Evolutionary conservation across 805 yeast genomes (phyloP), one percentile per base, ranked within the genome.

Genomic region (Zygoascus biomembranicola): DNA sequence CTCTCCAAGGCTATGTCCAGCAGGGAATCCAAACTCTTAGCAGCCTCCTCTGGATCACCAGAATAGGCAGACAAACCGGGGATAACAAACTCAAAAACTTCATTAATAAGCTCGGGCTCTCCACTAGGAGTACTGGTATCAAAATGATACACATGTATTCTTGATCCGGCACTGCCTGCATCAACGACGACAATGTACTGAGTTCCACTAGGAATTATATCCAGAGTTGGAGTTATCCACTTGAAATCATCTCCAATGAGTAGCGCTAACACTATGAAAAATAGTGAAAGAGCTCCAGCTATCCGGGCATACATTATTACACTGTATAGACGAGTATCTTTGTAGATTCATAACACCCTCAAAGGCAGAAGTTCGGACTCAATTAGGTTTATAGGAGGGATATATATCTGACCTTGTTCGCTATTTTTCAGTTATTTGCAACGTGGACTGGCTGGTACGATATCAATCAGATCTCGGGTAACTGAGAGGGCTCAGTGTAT

Each of bases 91-190:
- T 89, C 75, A 68, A 92, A 92, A 49, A 78, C 79, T 72, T 94
- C 98, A 49, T 77, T 73, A 52, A 87, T 69, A 60, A 92, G 81
- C 56, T 73, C 76, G 42, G 97, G 97, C 54, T 95, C 90, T 39
- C 85, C 78, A n/a, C 8, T 16, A 13, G 39, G 39, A 16, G 16
- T 16, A 45, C 74, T 74, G 66, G 97, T 88, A 45, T 87, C 81
- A 68, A 94, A 92, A 60, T 85, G 82, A 70, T 90, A 92, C 46
- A 94, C 82, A 69, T 94, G 98, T 32, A 92, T 85, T 67, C 98
- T 81, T 10, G 97, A 89, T 35, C 99, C 98, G 14, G 95, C 85
- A 1, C 97, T 90, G 13, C 98, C 99, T 8, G 98, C 99, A 73
- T 92, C 99, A 52, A 92, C 75, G 95, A 92, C 89, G 23, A 92